Evolutionary conservation across 441 rosid species (phyloP).

Genomic region (Capsella rubella): DNA sequence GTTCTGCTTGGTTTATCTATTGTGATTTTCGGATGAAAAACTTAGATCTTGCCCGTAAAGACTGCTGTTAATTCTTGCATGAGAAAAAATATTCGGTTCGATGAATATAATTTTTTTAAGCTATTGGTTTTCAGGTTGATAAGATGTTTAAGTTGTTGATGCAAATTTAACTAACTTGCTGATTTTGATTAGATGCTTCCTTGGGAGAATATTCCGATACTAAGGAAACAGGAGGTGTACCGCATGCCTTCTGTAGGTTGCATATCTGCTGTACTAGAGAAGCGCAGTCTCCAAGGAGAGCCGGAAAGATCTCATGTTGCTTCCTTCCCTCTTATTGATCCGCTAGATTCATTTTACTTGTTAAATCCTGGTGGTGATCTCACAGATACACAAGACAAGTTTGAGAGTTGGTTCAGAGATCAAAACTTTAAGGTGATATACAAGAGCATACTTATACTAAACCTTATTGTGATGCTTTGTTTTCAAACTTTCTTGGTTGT

Average conservation of each 20-base stretch:
- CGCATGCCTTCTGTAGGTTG: slow-evolving; percentile 96
- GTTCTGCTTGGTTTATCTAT: slow-evolving; percentile 17
- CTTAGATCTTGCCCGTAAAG: slow-evolving; percentile 13
- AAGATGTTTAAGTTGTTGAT: background rate
- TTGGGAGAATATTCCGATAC: slow-evolving; percentile 92
- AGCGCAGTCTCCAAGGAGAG: slow-evolving; percentile 54
- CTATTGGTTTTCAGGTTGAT: background rate
- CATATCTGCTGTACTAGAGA: slow-evolving; percentile 62
- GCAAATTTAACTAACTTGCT: slow-evolving; percentile 29
- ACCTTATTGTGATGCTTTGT: slow-evolving; percentile 53
- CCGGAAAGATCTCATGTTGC: slow-evolving; percentile 46
- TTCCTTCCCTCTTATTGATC: slow-evolving; percentile 84
- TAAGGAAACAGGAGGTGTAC: slow-evolving; percentile 92
- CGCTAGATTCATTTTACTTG: slow-evolving; percentile 90
- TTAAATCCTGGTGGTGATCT: slow-evolving; percentile 97
- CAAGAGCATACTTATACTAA: slow-evolving; percentile 19
- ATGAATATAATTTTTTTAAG: background rate
- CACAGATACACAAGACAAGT: slow-evolving; percentile 62
- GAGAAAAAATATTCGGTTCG: slow-evolving; percentile 15
- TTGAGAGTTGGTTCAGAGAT: slow-evolving; percentile 87
- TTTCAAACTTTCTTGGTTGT: slow-evolving; percentile 2
- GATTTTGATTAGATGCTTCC: slow-evolving; percentile 86
- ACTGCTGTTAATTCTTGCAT: slow-evolving; percentile 2
- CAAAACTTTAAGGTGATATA: slow-evolving; percentile 84
- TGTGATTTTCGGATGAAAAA: background rate